Percentiles rank a stretch among this genome's conserved stretches.
phyloP scores from a whole-genome alignment of 2,329 filamentous ascomycete genomes.

The Fusarium chuoi region DNA sequence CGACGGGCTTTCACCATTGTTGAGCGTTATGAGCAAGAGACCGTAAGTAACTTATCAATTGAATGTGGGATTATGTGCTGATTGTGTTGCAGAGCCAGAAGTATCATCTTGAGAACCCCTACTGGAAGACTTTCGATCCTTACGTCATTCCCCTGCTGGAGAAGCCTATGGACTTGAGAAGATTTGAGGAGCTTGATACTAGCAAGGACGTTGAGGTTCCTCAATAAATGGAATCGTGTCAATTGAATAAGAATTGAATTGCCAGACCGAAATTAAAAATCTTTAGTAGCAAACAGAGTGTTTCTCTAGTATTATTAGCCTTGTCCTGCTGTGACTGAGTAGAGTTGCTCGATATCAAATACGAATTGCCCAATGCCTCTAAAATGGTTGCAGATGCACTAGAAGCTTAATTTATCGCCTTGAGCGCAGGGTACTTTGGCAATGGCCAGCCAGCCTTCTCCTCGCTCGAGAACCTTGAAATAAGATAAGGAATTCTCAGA shows the following conservation, averaged over 20 bases:
- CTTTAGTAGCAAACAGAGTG: neutral
- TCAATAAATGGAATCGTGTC: slow-evolving; percentile 19
- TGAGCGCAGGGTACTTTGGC: slow-evolving; percentile 19
- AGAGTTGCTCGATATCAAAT: neutral
- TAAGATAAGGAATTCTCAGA: slow-evolving; percentile 6
- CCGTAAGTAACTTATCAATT: slow-evolving; percentile 53
- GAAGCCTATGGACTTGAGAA: slow-evolving; percentile 74
- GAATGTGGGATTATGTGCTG: neutral
- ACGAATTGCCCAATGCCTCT: neutral
- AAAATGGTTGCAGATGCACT: fast-evolving
- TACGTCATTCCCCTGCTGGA: slow-evolving; percentile 77
- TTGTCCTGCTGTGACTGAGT: neutral
- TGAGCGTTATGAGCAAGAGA: slow-evolving; percentile 76
- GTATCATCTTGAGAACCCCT: slow-evolving; percentile 74
- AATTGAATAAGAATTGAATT: neutral
- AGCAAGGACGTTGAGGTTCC: slow-evolving; percentile 58
- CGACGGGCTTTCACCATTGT: slow-evolving; percentile 78
- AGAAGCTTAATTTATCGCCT: neutral
- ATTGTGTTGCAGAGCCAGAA: slow-evolving; percentile 59
- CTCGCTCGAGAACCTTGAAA: slow-evolving; percentile 25
- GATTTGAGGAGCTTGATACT: slow-evolving; percentile 74
- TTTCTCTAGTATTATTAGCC: neutral
- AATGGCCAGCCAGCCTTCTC: slow-evolving; percentile 26
- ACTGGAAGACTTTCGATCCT: slow-evolving; percentile 81
- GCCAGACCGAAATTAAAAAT: neutral